phyloP scores from a whole-genome alignment of 805 yeast species.

The Yarrowia keelungensis region DNA sequence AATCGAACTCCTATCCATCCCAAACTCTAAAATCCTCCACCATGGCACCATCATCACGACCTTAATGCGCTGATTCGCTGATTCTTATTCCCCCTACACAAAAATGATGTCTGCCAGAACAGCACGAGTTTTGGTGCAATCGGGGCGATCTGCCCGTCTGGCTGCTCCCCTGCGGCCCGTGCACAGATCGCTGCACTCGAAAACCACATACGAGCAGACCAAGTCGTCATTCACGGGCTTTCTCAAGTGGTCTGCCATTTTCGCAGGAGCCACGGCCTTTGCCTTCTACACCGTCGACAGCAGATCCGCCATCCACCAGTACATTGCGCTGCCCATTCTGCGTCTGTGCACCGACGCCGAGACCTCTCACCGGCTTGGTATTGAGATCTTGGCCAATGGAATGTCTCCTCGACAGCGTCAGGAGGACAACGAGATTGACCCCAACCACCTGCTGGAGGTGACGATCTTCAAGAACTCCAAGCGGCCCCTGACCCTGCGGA shows the following conservation, averaged over 20 bases:
- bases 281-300: slow-evolving; percentile 71
- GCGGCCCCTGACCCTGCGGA: slow-evolving; percentile 55
- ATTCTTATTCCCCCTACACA: not conserved
- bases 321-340: slow-evolving; percentile 76
- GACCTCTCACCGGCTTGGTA: slow-evolving; percentile 79
- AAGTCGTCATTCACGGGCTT: slow-evolving; percentile 28
- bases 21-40: not conserved
- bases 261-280: slow-evolving; percentile 50
- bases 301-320: slow-evolving; percentile 82
- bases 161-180: slow-evolving; percentile 7
- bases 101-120: slow-evolving; percentile 3
- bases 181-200: slow-evolving; percentile 15
- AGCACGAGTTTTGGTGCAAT: slow-evolving; percentile 12
- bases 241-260: slow-evolving; percentile 32
- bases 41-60: slow-evolving; percentile 12
- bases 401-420: slow-evolving; percentile 45
- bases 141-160: not conserved
- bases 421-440: slow-evolving; percentile 48
- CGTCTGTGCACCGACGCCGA: slow-evolving; percentile 81
- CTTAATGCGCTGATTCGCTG: not conserved
- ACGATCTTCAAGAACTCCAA: slow-evolving; percentile 47
- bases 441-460: slow-evolving; percentile 46
- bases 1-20: not conserved
- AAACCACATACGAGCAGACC: slow-evolving; percentile 3
- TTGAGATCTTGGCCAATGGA: slow-evolving; percentile 62